phyloP scores from a whole-genome alignment of 2,329 filamentous ascomycete species.

The Lecanicillium sp. region DNA sequence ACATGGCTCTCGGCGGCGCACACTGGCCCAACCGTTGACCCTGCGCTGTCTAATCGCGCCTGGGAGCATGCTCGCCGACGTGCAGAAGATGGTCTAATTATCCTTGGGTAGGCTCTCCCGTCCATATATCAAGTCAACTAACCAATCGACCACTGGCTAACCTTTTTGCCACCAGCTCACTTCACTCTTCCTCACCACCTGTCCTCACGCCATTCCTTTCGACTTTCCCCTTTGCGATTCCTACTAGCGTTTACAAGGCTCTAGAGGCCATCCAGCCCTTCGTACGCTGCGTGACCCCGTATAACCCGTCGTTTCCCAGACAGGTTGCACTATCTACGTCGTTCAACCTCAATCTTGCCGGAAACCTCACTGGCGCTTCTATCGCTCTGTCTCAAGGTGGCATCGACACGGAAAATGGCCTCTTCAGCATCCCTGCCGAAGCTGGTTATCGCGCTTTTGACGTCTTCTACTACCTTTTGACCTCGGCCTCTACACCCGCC shows the following conservation, averaged over 20 bases:
- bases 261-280: constrained; percentile 80
- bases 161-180: constrained; percentile 51
- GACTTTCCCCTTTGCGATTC: constrained; percentile 71
- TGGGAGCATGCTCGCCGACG: constrained; percentile 95
- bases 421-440: constrained; percentile 72
- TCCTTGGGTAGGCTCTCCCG: constrained; percentile 64
- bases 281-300: constrained; percentile 75
- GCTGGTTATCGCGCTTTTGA: constrained; percentile 87
- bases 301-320: constrained; percentile 75
- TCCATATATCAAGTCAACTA: background rate
- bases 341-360: constrained; percentile 72
- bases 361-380: constrained; percentile 66
- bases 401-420: constrained; percentile 72
- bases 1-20: constrained; percentile 84
- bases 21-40: constrained; percentile 66
- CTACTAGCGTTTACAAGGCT: constrained; percentile 66
- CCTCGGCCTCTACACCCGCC: constrained; percentile 78
- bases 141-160: constrained; percentile 11
- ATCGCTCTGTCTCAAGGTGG: constrained; percentile 79
- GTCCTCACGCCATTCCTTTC: constrained; percentile 73
- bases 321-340: constrained; percentile 75
- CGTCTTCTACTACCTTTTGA: constrained; percentile 94
- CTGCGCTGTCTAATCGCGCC: constrained; percentile 66
- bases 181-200: constrained; percentile 83
- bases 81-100: constrained; percentile 90